Base-by-base conservation (phyloP, 257 asterid species). In the Echites panduratus region DNA sequence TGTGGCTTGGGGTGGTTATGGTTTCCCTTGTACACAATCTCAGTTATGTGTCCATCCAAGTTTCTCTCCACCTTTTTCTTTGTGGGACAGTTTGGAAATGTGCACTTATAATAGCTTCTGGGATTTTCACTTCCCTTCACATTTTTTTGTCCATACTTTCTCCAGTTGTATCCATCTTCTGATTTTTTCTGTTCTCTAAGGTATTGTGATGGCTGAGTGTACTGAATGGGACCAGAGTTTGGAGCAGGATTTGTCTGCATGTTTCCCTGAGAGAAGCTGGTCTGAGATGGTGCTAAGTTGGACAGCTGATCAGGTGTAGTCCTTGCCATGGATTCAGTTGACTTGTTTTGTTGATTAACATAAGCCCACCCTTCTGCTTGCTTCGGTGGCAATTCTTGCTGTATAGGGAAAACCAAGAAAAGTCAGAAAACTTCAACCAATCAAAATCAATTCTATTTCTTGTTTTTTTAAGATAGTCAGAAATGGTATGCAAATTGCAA, bases 1-100 rank as follows among this genome's bases (percentile, higher is more conserved):
- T 84, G 96, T 20, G 97, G 98, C 89, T 93, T 91, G 20, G 98
- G 86, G 73, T 93, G 98, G 75, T 85, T 93, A 74, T 93, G 98
- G 67, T 82, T 88, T 26, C 98, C 98, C 66, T 93, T 93, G 41
- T 93, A 93, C 7, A 90, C 97, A 11, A 93, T 91, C 71, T 91
- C 97, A 14, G 98, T 93, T 19, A 93, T 78, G 65, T 89, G 95
- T 11, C 98, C 98, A 22, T 89, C 94, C 56, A 86, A 68, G 66
- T 87, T 88, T 10, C 90, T 82, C 73, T 93, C 97, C 7, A 93
- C 98, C 70, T 91, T 93, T 83, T 93, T 93, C 87, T 91, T 93
- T 5, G 97, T 91, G 1, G 97, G 96, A 66, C 98, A 93, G 65
- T 77, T 88, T 2, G 90, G 91, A 74, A 56, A 82, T 0, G 96